Evolutionary conservation across 495 filamentous ascomycete species (phyloP), one percentile per base, ranked within the genome.

Genomic region (Aspergillus asperescens): DNA sequence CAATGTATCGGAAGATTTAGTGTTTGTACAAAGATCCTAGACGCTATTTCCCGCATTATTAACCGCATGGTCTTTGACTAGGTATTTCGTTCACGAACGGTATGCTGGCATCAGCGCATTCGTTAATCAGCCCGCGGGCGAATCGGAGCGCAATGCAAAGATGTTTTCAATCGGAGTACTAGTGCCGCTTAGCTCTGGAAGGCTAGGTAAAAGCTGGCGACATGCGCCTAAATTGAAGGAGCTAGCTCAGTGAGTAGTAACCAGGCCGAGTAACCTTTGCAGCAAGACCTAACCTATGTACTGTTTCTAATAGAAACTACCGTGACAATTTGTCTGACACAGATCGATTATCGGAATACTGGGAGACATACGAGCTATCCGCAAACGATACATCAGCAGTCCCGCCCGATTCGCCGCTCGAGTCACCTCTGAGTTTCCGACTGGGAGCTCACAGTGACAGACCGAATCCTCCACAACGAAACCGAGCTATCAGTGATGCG

Each of bases 101-200:
- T 87, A 90, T 73, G 91, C 90, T 13, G 93, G 92, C 12, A 76
- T 97, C 61, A 96, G 93, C 73, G 89, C 92, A 29, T 98, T 96
- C 62, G 73, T 90, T 67, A 95, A 94, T 65, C 79, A 77, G 48
- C 82, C 86, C n/a, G 88, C 88, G 24, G 81, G 83, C 1, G 86
- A 83, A 46, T 78, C 79, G 29, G 81, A 88, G 41, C 85, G 93
- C 50, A 90, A 94, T 78, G 93, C 93, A 43, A 78, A 85, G 52
- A 96, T 96, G 83, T 83, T 96, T 47, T 87, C 91, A 13, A 89
- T 96, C 18, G 93, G 93, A 13, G 81, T 87, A 18, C 71, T 98
- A 53, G 90, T 96, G 8, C 89, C 89, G 1, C 68, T 95, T 46
- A 92, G 84, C 64, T 87, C 88, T 64, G 91, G 92, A 18, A 81